Evolutionary conservation across 129 eudicot species (phyloP).

Genomic region (Scalesia atractyloides): DNA sequence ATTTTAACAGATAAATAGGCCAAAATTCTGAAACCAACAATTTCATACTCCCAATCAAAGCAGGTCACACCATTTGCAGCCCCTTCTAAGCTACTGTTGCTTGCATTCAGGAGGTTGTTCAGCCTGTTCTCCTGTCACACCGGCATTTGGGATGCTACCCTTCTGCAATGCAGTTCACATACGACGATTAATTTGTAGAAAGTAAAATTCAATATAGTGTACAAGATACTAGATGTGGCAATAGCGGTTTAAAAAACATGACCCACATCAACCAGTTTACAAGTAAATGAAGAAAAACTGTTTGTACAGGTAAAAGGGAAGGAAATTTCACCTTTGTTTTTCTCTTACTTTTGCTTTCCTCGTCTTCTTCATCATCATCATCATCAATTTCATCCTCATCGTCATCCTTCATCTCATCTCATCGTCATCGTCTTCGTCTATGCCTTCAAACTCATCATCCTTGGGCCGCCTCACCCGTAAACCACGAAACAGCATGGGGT

Average conservation of each 20-base stretch:
- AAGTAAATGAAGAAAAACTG: not conserved
- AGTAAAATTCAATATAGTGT: not conserved
- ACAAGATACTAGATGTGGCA: not conserved
- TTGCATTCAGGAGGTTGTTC: conserved; percentile 82
- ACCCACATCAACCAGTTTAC: not conserved
- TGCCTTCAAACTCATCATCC: conserved; percentile 61
- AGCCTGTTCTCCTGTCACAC: conserved; percentile 45
- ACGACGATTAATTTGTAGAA: conserved; percentile 3
- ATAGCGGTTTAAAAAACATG: not conserved
- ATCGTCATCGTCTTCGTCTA: conserved; percentile 59
- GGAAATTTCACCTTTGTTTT: conserved; percentile 51
- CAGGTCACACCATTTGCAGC: not conserved
- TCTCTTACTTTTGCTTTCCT: conserved; percentile 33
- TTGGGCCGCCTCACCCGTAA: conserved; percentile 90
- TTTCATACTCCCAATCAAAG: conserved; percentile 19
- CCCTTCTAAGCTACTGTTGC: conserved; percentile 50
- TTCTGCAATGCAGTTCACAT: conserved; percentile 46
- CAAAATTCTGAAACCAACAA: conserved; percentile 17
- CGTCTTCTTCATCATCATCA: conserved; percentile 45
- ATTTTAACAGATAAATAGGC: conserved; percentile 12
- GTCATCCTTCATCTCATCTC: conserved; percentile 58
- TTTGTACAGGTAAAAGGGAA: not conserved
- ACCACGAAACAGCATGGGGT: conserved; percentile 93
- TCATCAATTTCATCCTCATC: conserved; percentile 57
- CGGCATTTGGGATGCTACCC: conserved; percentile 38